Percentiles rank a stretch among this genome's conserved stretches.
These are phyloP conservation scores for Starmerella apicola DNA, from an alignment of 805 yeast species.

Conservation along the genomic window DNA sequence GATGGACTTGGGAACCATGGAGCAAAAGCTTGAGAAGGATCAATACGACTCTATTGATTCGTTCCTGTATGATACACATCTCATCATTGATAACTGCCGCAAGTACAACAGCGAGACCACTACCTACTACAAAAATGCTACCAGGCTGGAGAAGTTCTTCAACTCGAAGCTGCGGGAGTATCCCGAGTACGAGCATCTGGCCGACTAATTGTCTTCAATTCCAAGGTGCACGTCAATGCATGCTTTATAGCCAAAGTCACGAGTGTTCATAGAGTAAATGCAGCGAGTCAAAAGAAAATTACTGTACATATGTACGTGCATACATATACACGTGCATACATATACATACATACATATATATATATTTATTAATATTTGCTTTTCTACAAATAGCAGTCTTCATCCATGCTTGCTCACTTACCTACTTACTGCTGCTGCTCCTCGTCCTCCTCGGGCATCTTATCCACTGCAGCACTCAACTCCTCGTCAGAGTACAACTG, in stretches of 20 bases:
- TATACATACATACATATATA: background rate
- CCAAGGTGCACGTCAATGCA: no score
- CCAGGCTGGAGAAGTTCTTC: conserved; percentile 81
- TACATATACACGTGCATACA: background rate
- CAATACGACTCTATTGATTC: conserved; percentile 84
- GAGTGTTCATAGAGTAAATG: no score
- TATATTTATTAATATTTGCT: no score
- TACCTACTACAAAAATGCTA: conserved; percentile 90
- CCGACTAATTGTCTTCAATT: conserved; percentile 37
- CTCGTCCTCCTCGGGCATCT: conserved; percentile 48
- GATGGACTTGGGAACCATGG: conserved; percentile 96
- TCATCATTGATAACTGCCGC: conserved; percentile 84
- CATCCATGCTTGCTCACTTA: no score
- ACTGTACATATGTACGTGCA: background rate
- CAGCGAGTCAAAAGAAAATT: background rate
- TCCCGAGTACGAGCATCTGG: conserved; percentile 79
- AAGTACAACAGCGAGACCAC: conserved; percentile 88
- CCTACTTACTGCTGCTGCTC: no score
- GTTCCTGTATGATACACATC: conserved; percentile 74
- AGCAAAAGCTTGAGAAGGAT: conserved; percentile 80
- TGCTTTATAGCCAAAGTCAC: no score
- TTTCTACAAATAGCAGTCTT: no score
- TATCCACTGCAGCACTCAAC: conserved; percentile 69
- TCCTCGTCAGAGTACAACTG: conserved; percentile 70
- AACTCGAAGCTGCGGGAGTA: conserved; percentile 70